Base-by-base conservation (phyloP, 1,284 basidiomycete species). In the Athelia psychrophila region DNA sequence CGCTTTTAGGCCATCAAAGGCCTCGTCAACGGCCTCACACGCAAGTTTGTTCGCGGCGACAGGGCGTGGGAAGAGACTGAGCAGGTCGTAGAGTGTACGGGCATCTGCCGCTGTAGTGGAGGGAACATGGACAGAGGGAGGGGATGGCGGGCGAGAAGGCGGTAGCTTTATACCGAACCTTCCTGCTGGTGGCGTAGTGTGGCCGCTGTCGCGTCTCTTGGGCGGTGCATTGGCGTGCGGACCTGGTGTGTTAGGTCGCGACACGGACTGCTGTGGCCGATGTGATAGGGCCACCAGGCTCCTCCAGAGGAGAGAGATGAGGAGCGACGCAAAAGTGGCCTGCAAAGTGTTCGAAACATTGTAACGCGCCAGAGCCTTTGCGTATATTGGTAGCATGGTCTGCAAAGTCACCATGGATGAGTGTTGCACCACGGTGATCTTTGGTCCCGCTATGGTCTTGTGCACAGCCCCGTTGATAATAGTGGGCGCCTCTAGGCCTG, bases 21-120 rank as follows among this genome's bases (percentile, higher is more conserved):
- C 89, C 61, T 91, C 89, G 47, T 86, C 81, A 3, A 91, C 87
- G 2, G 86, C 89, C 62, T 91, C 89, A 22, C 76, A 73, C 12
- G 89, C 88, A 18, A 88, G 66, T 25, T 69, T 71, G 5, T 75
- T 75, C 45, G 75, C 72, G 19, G 67, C 68, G 4, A 60, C 66
- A n/a, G 88, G 88, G 18, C 81, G 78, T 20, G 88, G 86, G 30
- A 91, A 72, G 30, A 69, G 65, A 48, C 65, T 70, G 38, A 91
- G 70, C 19, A 89, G 70, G 49, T 86, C 79, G 60, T 72, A 80
- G 19, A 89, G 62, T 2, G 77, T 76, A 30, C 77, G 78, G 6
- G 82, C 79, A 57, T 91, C 88, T 6, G 71, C 69, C 3, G 78
- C 77, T 3, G 76, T 68, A 22, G 75, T 73, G 2, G 78, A 71